Conservation (phyloP, 441 rosid genomes). For the Populus hybrid region DNA sequence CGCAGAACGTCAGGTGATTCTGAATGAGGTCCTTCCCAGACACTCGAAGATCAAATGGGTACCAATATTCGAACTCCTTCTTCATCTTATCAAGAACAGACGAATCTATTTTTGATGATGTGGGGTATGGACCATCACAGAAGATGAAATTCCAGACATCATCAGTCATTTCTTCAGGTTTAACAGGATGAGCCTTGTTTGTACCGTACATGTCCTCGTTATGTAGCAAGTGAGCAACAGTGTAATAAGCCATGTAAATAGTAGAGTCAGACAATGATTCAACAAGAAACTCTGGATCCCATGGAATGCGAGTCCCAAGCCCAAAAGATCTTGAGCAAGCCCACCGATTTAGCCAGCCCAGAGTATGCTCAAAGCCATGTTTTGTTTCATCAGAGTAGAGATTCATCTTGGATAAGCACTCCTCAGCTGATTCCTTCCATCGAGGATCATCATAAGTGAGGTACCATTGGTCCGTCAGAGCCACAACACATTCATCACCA, state of each 20-base stretch:
- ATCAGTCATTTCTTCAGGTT: conserved; percentile 82
- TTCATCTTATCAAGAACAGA: conserved; percentile 71
- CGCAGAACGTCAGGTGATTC: conserved; percentile 86
- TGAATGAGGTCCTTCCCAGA: conserved; percentile 97
- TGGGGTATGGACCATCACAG: conserved; percentile 68
- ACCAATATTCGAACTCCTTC: conserved; percentile 95
- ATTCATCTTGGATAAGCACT: conserved; percentile 79
- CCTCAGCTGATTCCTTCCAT: conserved; percentile 74
- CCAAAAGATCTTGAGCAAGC: conserved; percentile 97
- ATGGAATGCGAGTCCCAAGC: conserved; percentile 92
- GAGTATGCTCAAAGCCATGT: conserved; percentile 84
- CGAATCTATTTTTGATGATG: conserved; percentile 55
- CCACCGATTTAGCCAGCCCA: conserved; percentile 97
- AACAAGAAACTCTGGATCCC: conserved; percentile 87
- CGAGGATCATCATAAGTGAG: conserved; percentile 81
- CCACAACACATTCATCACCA: conserved; percentile 98
- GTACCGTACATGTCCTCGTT: conserved; percentile 72
- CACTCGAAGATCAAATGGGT: conserved; percentile 92
- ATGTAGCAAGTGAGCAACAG: conserved; percentile 79
- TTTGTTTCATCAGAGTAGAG: conserved; percentile 78
- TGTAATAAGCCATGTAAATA: conserved; percentile 96
- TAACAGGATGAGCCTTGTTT: conserved; percentile 38
- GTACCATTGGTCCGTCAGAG: conserved; percentile 98
- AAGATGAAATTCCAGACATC: conserved; percentile 90
- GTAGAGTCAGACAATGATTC: conserved; percentile 97